Percentiles rank a stretch among this genome's conserved stretches.
Conservation (phyloP, 164 flowering plant species). For the Macadamia tetraphylla region DNA sequence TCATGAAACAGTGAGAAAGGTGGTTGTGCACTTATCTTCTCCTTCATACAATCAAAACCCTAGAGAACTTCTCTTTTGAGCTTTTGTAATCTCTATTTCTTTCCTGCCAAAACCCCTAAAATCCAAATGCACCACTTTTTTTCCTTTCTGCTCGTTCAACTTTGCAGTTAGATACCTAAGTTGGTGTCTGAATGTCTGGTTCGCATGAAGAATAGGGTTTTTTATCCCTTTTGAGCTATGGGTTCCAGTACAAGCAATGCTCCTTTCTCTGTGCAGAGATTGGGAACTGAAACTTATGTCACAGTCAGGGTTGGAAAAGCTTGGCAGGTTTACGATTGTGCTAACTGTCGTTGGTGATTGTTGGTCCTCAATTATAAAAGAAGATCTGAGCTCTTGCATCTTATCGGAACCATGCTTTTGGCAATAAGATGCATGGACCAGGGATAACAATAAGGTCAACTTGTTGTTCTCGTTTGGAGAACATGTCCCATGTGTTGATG, state of each 20-base stretch:
- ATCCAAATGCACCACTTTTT: no score
- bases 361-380: slow-evolving; percentile 83
- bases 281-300: slow-evolving; percentile 95
- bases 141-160: no score
- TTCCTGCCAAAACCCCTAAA: no score
- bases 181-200: background rate
- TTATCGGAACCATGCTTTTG: slow-evolving; percentile 86
- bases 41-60: no score
- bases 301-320: slow-evolving; percentile 95
- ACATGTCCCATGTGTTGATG: slow-evolving; percentile 72
- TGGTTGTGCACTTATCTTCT: no score
- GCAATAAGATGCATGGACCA: slow-evolving; percentile 63
- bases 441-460: slow-evolving; percentile 72
- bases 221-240: slow-evolving; percentile 83
- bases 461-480: slow-evolving; percentile 79
- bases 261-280: slow-evolving; percentile 79
- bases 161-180: no score
- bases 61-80: no score
- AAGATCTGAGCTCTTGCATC: slow-evolving; percentile 94
- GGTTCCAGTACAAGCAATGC: slow-evolving; percentile 82
- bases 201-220: slow-evolving; percentile 61
- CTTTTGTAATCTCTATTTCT: no score
- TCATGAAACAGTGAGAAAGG: no score
- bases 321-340: slow-evolving; percentile 65
- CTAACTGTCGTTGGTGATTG: no score